These are phyloP conservation scores for Cetraspora pellucida DNA, from an alignment of 192 early-diverging fungal genomes.

Conservation along the genomic window DNA sequence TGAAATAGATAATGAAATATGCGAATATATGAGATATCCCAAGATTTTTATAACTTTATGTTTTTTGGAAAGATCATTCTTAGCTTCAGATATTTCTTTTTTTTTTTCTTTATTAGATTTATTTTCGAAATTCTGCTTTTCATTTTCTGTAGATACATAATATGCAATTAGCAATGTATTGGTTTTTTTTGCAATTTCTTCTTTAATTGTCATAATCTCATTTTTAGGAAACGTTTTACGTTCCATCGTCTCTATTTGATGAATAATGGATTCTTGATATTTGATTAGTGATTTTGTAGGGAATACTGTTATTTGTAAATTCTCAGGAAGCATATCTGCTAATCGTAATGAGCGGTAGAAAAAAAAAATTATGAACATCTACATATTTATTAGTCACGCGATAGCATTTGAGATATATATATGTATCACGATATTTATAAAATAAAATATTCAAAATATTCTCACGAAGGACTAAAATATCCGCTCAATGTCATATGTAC, in stretches of 20 bases:
- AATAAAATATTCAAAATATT: too few species aligned
- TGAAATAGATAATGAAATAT: background rate
- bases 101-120: background rate
- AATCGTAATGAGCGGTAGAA: too few species aligned
- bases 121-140: background rate
- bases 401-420: too few species aligned
- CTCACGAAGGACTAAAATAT: too few species aligned
- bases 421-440: too few species aligned
- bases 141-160: background rate
- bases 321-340: background rate
- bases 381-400: too few species aligned
- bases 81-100: background rate
- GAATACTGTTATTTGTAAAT: constrained; percentile 23
- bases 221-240: constrained; percentile 29
- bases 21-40: constrained; percentile 29
- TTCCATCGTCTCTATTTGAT: constrained; percentile 30
- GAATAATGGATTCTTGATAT: constrained; percentile 21
- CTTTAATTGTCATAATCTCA: constrained; percentile 24
- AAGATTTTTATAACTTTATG: constrained; percentile 4
- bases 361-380: too few species aligned
- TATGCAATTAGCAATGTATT: constrained; percentile 31
- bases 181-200: constrained; percentile 23
- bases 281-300: constrained; percentile 11
- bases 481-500: too few species aligned
- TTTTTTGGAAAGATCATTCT: background rate